A percentile compares a stretch with the other conserved stretches of the same genome.
Evolutionary conservation across 2,329 filamentous ascomycete species (phyloP).

Genomic region (Aspergillus novoparasiticus): DNA sequence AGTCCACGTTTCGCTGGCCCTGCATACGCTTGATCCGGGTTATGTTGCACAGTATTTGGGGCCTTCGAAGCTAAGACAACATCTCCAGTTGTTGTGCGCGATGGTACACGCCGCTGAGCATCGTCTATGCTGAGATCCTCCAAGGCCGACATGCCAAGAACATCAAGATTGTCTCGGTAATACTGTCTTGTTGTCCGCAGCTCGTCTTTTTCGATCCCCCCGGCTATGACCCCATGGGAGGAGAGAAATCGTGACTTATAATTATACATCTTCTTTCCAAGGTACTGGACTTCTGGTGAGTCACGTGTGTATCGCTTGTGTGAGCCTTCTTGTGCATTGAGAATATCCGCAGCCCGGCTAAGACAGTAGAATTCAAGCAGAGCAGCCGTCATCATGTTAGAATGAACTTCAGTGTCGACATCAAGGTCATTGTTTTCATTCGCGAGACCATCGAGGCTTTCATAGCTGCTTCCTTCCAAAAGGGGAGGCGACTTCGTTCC

Average conservation of each 20-base stretch:
- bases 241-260: slow-evolving; percentile 47
- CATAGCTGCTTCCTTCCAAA: slow-evolving; percentile 7
- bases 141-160: slow-evolving; percentile 41
- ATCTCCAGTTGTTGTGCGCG: slow-evolving; percentile 26
- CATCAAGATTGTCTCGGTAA: slow-evolving; percentile 48
- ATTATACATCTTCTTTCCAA: slow-evolving; percentile 46
- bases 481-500: slow-evolving; percentile 8
- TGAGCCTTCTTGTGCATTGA: slow-evolving; percentile 43
- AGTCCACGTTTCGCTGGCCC: slow-evolving; percentile 15
- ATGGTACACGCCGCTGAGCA: slow-evolving; percentile 16
- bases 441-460: slow-evolving; percentile 8
- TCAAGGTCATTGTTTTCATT: slow-evolving; percentile 27
- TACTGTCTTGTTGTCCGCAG: slow-evolving; percentile 38
- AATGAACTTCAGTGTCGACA: slow-evolving; percentile 39
- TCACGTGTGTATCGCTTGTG: slow-evolving; percentile 40
- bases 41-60: slow-evolving; percentile 16
- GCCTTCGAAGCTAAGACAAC: slow-evolving; percentile 25
- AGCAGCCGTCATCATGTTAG: slow-evolving; percentile 46
- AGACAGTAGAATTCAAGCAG: slow-evolving; percentile 50
- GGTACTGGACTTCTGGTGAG: slow-evolving; percentile 44
- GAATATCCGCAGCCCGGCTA: slow-evolving; percentile 46
- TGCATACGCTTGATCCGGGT: slow-evolving; percentile 18
- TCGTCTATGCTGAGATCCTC: slow-evolving; percentile 36
- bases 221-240: slow-evolving; percentile 43
- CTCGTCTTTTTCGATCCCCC: slow-evolving; percentile 43